Conservation (phyloP, 2,329 filamentous ascomycete genomes). For the Phialophora expanda region DNA sequence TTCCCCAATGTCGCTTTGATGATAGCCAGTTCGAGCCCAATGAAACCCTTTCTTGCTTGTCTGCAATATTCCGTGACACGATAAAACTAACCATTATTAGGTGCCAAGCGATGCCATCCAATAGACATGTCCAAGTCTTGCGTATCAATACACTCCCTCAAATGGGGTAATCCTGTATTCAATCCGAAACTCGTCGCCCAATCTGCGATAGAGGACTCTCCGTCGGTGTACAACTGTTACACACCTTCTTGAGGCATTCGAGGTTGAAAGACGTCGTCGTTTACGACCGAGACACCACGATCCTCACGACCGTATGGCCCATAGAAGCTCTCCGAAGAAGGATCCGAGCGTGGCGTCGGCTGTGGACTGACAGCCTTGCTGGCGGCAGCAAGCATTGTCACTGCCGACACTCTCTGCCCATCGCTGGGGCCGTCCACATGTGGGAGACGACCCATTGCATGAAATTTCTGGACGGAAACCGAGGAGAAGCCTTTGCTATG, state of each 20-base stretch:
- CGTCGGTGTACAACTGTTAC: slow-evolving; percentile 13
- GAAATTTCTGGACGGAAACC: slow-evolving; percentile 38
- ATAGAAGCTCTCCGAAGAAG: slow-evolving; percentile 30
- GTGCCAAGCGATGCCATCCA: slow-evolving; percentile 27
- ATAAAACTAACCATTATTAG: slow-evolving; percentile 28
- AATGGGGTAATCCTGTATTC: slow-evolving; percentile 11
- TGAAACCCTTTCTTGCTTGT: slow-evolving; percentile 13
- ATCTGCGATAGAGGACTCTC: neutral
- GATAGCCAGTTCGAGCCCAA: slow-evolving; percentile 21
- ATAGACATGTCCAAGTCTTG: slow-evolving; percentile 27
- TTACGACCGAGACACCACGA: slow-evolving; percentile 14
- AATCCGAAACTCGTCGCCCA: neutral
- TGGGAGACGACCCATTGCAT: slow-evolving; percentile 38
- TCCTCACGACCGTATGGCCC: slow-evolving; percentile 30
- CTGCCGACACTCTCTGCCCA: slow-evolving; percentile 30
- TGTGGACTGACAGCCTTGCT: slow-evolving; percentile 34
- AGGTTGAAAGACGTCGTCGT: slow-evolving; percentile 19
- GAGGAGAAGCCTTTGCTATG: slow-evolving; percentile 37
- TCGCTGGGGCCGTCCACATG: slow-evolving; percentile 37
- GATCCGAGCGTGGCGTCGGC: slow-evolving; percentile 25
- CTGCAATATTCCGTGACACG: slow-evolving; percentile 33
- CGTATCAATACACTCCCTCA: slow-evolving; percentile 25
- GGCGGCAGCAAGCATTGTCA: slow-evolving; percentile 34
- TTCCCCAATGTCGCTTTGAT: slow-evolving; percentile 18
- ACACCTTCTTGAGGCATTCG: slow-evolving; percentile 14